A percentile compares a stretch with the other conserved stretches of the same genome.
Conservation (phyloP, 192 early-diverging fungal genomes). For the Backusella circina region DNA sequence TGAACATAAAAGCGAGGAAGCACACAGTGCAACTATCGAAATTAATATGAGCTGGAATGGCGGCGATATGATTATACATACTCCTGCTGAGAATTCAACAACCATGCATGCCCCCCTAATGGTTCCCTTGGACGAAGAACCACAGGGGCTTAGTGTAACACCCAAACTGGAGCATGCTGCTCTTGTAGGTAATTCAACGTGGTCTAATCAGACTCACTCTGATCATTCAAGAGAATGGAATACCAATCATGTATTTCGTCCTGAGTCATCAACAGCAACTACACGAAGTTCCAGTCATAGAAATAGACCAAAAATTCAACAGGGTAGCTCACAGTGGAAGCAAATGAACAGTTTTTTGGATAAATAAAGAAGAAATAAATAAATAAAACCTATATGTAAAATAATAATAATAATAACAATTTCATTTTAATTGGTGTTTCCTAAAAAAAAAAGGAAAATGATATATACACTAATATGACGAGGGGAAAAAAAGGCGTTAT, state of each 20-base stretch:
- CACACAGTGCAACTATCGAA: background rate
- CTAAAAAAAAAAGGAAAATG: background rate
- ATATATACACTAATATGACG: background rate
- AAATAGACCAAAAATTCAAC: background rate
- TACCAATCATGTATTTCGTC: background rate
- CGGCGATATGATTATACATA: background rate
- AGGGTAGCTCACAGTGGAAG: background rate
- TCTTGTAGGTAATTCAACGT: background rate
- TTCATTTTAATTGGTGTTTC: background rate
- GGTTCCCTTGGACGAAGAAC: background rate
- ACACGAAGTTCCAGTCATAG: background rate
- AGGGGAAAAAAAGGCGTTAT: background rate
- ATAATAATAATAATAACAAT: background rate
- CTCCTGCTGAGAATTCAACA: background rate
- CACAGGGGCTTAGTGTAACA: background rate
- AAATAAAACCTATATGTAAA: background rate
- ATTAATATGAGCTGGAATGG: background rate
- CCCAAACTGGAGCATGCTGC: background rate
- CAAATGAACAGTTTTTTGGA: background rate
- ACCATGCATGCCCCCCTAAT: background rate
- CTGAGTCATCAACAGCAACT: background rate
- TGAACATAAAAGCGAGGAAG: background rate
- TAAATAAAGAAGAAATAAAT: background rate
- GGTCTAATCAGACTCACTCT: background rate
- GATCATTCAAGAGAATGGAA: background rate